Evolutionary conservation across 805 yeast species (phyloP).

Genomic region (Candida mattraensis): DNA sequence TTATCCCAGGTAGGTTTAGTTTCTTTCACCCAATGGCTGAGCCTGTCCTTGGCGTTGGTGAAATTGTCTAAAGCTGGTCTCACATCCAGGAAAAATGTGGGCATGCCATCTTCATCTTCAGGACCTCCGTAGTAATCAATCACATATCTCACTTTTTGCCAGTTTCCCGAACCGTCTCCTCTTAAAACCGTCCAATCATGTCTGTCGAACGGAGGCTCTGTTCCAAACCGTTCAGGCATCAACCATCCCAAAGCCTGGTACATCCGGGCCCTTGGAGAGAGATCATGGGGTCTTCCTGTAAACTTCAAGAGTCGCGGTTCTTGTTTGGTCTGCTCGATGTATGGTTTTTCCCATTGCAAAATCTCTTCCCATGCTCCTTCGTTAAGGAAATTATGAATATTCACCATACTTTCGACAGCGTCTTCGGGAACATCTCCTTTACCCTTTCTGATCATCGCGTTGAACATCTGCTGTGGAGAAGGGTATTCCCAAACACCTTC

Average conservation of each 20-base stretch:
- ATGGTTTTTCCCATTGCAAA: slow-evolving; percentile 82
- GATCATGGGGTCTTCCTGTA: slow-evolving; percentile 87
- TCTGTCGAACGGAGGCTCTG: slow-evolving; percentile 92
- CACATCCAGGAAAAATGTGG: slow-evolving; percentile 89
- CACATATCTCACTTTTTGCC: slow-evolving; percentile 82
- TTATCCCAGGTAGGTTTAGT: slow-evolving; percentile 62
- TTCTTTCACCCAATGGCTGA: slow-evolving; percentile 52
- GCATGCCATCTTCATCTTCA: slow-evolving; percentile 80
- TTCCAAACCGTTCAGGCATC: slow-evolving; percentile 70
- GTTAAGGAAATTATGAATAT: slow-evolving; percentile 91
- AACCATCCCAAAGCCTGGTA: slow-evolving; percentile 62
- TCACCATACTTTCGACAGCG: slow-evolving; percentile 96
- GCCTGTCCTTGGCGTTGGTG: slow-evolving; percentile 64
- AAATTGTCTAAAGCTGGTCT: slow-evolving; percentile 87
- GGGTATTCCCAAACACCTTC: slow-evolving; percentile 98
- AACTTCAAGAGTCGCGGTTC: slow-evolving; percentile 81
- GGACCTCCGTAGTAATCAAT: slow-evolving; percentile 97
- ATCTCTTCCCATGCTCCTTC: slow-evolving; percentile 98
- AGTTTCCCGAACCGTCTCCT: slow-evolving; percentile 47
- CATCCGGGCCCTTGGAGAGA: slow-evolving; percentile 81
- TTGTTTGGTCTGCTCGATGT: slow-evolving; percentile 52
- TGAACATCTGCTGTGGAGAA: slow-evolving; percentile 98
- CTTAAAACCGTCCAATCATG: slow-evolving; percentile 98
- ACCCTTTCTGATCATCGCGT: slow-evolving; percentile 95
- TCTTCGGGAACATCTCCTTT: slow-evolving; percentile 91